phyloP scores from a whole-genome alignment of 306 rosid species.

The Astragalus glycyphyllos region DNA sequence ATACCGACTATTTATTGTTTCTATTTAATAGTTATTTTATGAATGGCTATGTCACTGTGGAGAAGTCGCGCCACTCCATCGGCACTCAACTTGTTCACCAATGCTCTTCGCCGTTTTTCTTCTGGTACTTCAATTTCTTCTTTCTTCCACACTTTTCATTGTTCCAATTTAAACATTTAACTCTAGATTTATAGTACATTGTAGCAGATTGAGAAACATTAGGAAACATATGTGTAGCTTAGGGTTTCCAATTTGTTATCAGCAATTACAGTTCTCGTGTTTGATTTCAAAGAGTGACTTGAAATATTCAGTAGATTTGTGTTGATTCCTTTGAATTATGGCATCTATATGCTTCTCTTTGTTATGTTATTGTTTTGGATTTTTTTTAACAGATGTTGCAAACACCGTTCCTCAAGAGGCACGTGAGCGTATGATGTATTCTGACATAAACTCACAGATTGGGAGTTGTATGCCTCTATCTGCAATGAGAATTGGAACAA shows the following conservation, averaged over 20 bases:
- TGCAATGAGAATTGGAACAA: constrained; percentile 84
- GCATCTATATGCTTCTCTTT: not conserved
- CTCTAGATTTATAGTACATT: not conserved
- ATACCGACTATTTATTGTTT: too few relatives aligned
- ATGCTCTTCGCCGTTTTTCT: constrained; percentile 36
- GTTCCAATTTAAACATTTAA: not conserved
- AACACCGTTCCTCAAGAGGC: constrained; percentile 35
- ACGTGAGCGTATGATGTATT: constrained; percentile 62
- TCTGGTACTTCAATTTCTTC: constrained; percentile 33
- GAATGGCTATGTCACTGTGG: constrained; percentile 33
- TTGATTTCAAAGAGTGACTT: not conserved
- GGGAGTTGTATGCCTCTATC: constrained; percentile 91
- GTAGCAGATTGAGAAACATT: constrained; percentile 5
- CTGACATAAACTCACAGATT: constrained; percentile 75
- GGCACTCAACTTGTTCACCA: constrained; percentile 19
- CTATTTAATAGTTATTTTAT: not conserved
- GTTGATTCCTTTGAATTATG: not conserved
- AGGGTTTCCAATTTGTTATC: not conserved
- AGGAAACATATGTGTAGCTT: not conserved
- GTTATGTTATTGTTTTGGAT: constrained; percentile 8
- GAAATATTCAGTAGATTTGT: not conserved
- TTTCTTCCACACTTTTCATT: not conserved
- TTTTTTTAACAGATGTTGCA: constrained; percentile 42
- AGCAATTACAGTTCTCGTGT: not conserved
- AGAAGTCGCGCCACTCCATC: constrained; percentile 38